These are phyloP conservation scores for Neurospora intermedia DNA, from an alignment of 495 filamentous ascomycete genomes.

Conservation along the genomic window DNA sequence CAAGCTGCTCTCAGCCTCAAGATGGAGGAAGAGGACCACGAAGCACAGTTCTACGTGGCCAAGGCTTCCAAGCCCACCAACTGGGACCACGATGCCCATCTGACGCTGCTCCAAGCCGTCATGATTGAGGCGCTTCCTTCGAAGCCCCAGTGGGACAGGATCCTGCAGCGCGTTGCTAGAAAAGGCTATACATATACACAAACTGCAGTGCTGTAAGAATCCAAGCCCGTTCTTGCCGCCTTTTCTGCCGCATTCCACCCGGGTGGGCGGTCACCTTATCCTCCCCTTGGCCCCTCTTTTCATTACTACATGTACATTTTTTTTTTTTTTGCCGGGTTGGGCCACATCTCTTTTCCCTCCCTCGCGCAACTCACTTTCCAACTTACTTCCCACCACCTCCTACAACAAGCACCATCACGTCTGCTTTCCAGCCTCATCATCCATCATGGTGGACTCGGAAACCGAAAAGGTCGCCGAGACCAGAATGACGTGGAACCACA, in stretches of 20 bases:
- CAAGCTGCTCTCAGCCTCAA: background rate
- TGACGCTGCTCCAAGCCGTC: slow-evolving; percentile 21
- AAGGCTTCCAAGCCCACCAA: slow-evolving; percentile 16
- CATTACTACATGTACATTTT: background rate
- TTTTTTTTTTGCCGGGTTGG: background rate
- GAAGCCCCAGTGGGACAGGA: slow-evolving; percentile 12
- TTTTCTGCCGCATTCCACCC: background rate
- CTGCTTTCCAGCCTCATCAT: background rate
- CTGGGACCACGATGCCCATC: slow-evolving; percentile 26
- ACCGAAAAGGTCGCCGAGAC: background rate
- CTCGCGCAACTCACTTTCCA: background rate
- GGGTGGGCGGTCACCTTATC: background rate
- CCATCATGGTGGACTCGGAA: slow-evolving; percentile 3
- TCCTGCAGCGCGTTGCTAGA: slow-evolving; percentile 7
- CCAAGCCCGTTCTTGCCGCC: background rate
- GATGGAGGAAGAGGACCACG: background rate
- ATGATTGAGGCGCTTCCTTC: slow-evolving; percentile 11
- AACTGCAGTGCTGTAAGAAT: slow-evolving; percentile 19
- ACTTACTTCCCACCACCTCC: background rate
- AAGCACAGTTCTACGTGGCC: background rate
- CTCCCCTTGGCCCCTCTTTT: background rate
- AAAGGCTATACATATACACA: slow-evolving; percentile 21
- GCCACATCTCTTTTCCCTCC: background rate
- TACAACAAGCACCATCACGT: background rate
- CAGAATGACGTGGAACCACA: slow-evolving; percentile 22